phyloP scores from a whole-genome alignment of 2,329 filamentous ascomycete species.

The Dactylellina drechsleri region DNA sequence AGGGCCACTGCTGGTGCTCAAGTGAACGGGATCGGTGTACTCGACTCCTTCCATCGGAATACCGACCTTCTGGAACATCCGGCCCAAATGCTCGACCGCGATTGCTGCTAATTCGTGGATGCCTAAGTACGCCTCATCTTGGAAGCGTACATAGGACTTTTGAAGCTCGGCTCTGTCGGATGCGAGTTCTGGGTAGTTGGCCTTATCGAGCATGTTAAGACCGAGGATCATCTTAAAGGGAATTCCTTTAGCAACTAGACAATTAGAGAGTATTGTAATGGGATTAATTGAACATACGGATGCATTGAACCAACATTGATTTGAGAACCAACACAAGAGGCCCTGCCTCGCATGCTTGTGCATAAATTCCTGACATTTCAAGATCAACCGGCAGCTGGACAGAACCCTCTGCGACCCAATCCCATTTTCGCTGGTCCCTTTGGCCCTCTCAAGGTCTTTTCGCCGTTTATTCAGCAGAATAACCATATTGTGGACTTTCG shows the following conservation, averaged over 20 bases:
- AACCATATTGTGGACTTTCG: constrained; percentile 51
- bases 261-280: no score
- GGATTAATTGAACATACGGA: constrained; percentile 18
- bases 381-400: constrained; percentile 40
- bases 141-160: constrained; percentile 42
- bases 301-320: constrained; percentile 53
- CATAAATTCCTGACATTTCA: constrained; percentile 53
- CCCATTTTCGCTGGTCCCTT: constrained; percentile 6
- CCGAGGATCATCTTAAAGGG: constrained; percentile 40
- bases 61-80: constrained; percentile 48
- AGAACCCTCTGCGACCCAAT: constrained; percentile 39
- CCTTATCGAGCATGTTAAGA: constrained; percentile 43
- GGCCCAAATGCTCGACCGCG: constrained; percentile 38
- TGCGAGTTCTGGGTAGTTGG: constrained; percentile 41
- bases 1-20: neutral
- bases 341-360: constrained; percentile 49
- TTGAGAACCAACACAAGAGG: constrained; percentile 49
- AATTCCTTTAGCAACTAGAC: neutral
- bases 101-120: constrained; percentile 50
- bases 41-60: constrained; percentile 47
- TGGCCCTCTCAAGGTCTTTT: constrained; percentile 27
- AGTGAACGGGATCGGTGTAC: constrained; percentile 3
- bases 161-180: constrained; percentile 46
- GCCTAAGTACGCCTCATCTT: constrained; percentile 45
- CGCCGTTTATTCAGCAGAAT: constrained; percentile 46